phyloP scores from a whole-genome alignment of 2,329 filamentous ascomycete species.

The Fusarium mundagurra region DNA sequence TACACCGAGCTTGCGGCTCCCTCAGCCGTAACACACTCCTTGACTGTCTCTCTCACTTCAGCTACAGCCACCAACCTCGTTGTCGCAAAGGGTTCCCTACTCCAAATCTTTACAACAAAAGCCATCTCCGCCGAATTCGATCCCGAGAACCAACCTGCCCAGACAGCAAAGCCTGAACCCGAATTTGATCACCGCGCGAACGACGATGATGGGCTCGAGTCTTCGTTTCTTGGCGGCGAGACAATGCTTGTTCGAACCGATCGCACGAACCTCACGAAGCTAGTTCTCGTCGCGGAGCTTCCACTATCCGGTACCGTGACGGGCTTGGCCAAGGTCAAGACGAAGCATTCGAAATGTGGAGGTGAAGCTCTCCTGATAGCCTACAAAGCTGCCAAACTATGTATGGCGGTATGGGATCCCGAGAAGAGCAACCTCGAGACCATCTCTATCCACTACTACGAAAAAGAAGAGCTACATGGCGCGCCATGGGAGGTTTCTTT shows the following conservation, averaged over 20 bases:
- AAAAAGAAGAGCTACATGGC: constrained; percentile 87
- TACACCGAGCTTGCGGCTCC: constrained; percentile 96
- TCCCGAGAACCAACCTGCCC: constrained; percentile 49
- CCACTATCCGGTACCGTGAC: constrained; percentile 84
- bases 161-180: constrained; percentile 54
- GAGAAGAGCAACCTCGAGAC: constrained; percentile 82
- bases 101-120: constrained; percentile 88
- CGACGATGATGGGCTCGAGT: constrained; percentile 71
- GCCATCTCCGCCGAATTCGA: constrained; percentile 72
- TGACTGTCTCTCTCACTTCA: constrained; percentile 81
- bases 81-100: constrained; percentile 89
- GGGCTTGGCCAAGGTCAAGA: constrained; percentile 81
- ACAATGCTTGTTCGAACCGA: constrained; percentile 69
- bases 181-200: constrained; percentile 63
- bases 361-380: constrained; percentile 86
- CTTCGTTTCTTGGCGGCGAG: constrained; percentile 73
- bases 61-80: constrained; percentile 83
- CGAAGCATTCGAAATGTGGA: constrained; percentile 76
- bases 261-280: constrained; percentile 74
- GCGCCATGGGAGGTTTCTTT: constrained; percentile 84
- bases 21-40: constrained; percentile 90
- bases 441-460: constrained; percentile 97
- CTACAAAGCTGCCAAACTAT: constrained; percentile 91
- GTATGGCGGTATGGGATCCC: constrained; percentile 92
- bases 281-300: constrained; percentile 87